Base-by-base conservation (phyloP, 2,329 filamentous ascomycete species). In the Macrophomina pseudophaseolina region DNA sequence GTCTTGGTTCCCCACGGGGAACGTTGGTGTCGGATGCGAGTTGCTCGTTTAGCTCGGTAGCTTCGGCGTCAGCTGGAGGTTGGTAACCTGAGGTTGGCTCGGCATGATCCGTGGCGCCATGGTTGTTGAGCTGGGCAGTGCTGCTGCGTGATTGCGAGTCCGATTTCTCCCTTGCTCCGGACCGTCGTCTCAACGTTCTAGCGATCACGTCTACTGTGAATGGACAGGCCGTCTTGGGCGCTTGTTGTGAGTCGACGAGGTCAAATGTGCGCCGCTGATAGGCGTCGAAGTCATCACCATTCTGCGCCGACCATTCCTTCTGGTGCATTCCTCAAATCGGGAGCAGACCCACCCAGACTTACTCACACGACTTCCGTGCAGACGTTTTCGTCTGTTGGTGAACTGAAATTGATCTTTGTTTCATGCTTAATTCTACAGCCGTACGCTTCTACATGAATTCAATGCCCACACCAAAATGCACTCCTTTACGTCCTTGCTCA, bases 391-490 rank as follows among this genome's bases (percentile, higher is more conserved):
- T 44, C 35, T 33, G 53, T 18, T 14, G 12, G 16, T 49, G 44
- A 49, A 62, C 44, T 48, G 42, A 48, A 16, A 49, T 62, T 62
- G 33, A 35, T 62, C 42, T 62, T 62, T 62, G 28, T 49, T 49
- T 62, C 58, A 49, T 49, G 44, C 42, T 58, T 49, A 48, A 28
- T 64, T 23, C 49, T 64, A 64, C 49, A 58, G 11, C 23, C 23
- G 30, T 35, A n/a, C 30, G 30, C 53, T 23, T 67, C 72, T 91
- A 98, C 85, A 98, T 81, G 77, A 99, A 97, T 81, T 92, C 96
- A 75, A 99, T 93, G 59, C 95, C 95, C 48, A 99, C 92, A n/a
- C 95, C 95, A 73, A 99, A 90, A 77, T 95, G 93, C 70, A 99
- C 76, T 0, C 95, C 95, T 81, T 99, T 99, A 65, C 94, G 88